Evolutionary conservation across 257 asterid species (phyloP), one percentile per base, ranked within the genome.

Genomic region (Lavandula angustifolia): DNA sequence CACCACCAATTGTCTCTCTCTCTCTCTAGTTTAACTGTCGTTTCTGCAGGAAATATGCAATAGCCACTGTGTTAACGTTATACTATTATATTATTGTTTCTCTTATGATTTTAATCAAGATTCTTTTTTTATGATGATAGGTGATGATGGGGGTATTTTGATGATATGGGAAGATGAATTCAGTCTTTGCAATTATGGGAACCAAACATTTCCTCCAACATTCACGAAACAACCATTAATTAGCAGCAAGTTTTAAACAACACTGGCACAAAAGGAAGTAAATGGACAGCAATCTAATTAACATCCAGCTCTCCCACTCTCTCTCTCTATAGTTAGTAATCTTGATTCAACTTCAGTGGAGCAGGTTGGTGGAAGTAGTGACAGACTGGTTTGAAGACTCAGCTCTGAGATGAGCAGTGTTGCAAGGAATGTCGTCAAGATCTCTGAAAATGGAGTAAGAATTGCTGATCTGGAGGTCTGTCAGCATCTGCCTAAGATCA

Each of bases 401-500:
- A 42, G 82, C 81, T 68, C 76, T 67, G 49, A 78, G 79, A 75
- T 86, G 75, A 50, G 89, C 89, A n/a, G 86, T 79, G 79, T 78
- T 81, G 77, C 94, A 85, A 6, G 90, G 76, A 70, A 82, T 31
- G 10, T 87, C 92, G 8, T 82, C 91, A 10, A 87, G 77, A 16
- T 87, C 87, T 38, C 73, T 67, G 54, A 87, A 85, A 62, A 74
- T 73, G 72, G 71, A 33, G 60, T 73, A 83, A 46, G 86, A 78
- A 53, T 72, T 80, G 60, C 64, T 64, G 64, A 88, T 70, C 40
- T 87, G 87, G 37, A 80, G 29, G 14, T 83, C 87, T 9, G 65
- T 54, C 52, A 89, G 70, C 87, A 85, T 79, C 61, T 75, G 82
- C 0, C 91, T 88, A 62, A 92, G 96, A 7, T 79, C 87, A 1